Conservation (phyloP, 345 rosid species). For the Aurinia saxatilis region DNA sequence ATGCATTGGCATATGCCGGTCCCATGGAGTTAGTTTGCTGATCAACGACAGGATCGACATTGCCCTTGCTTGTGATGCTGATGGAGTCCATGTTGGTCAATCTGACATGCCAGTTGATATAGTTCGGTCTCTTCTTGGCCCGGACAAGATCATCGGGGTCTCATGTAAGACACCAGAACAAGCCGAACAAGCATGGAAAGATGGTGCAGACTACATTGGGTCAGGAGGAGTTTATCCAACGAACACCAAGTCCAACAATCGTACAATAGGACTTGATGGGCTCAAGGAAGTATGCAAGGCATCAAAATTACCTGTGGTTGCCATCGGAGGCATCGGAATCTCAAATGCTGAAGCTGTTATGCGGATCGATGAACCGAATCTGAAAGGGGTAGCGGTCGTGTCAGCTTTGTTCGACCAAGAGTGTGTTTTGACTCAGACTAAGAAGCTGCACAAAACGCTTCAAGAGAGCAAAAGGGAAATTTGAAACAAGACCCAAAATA, state of each 20-base stretch:
- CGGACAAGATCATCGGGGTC: slow-evolving; percentile 78
- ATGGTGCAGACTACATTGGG: slow-evolving; percentile 91
- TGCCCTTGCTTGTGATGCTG: slow-evolving; percentile 80
- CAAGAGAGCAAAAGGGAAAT: slow-evolving; percentile 17
- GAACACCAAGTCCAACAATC: slow-evolving; percentile 65
- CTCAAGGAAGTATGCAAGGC: slow-evolving; percentile 61
- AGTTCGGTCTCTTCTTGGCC: slow-evolving; percentile 73
- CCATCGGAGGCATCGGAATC: slow-evolving; percentile 74
- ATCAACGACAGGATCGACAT: slow-evolving; percentile 84
- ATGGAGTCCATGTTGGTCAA: slow-evolving; percentile 92
- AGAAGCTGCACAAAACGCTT: slow-evolving; percentile 44
- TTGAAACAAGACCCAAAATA: neutral
- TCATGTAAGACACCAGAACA: slow-evolving; percentile 86
- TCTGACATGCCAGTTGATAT: slow-evolving; percentile 63
- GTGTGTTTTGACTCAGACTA: slow-evolving; percentile 38
- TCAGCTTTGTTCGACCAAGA: slow-evolving; percentile 76
- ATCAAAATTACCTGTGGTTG: slow-evolving; percentile 78
- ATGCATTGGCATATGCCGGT: slow-evolving; percentile 54
- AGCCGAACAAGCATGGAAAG: slow-evolving; percentile 76
- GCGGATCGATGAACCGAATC: slow-evolving; percentile 43
- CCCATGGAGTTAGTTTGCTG: slow-evolving; percentile 51
- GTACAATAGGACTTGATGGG: slow-evolving; percentile 79
- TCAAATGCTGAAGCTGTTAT: slow-evolving; percentile 56
- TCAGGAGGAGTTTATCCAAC: slow-evolving; percentile 86
- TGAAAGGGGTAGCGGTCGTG: slow-evolving; percentile 80